Conservation (phyloP, 2,329 filamentous ascomycete species). For the Paraphoma sp. region DNA sequence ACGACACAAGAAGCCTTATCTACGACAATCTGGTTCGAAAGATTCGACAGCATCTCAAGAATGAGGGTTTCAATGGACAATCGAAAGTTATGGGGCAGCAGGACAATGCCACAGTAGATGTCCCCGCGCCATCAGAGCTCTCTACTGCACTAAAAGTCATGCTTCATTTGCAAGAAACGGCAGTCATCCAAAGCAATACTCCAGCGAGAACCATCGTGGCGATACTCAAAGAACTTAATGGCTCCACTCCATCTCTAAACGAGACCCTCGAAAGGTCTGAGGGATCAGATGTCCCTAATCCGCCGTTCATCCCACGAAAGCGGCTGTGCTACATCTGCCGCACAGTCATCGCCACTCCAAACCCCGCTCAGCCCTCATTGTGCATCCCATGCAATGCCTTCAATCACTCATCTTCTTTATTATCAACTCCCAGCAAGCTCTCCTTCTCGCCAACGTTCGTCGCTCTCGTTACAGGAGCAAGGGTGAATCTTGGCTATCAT, state of each 20-base stretch:
- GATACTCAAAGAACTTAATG: constrained; percentile 1
- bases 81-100: background rate
- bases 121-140: constrained; percentile 4
- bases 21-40: constrained; percentile 3
- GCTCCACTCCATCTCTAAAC: background rate
- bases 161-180: constrained; percentile 5
- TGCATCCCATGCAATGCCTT: constrained; percentile 15
- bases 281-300: background rate
- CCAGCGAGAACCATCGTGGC: background rate
- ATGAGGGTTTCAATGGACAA: background rate
- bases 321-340: constrained; percentile 16
- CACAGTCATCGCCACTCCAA: constrained; percentile 1
- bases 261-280: no score
- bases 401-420: constrained; percentile 10
- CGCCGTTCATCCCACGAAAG: constrained; percentile 6
- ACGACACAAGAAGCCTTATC: constrained; percentile 2
- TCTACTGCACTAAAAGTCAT: constrained; percentile 7
- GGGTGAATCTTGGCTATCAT: constrained; percentile 18
- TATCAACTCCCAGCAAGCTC: constrained; percentile 9
- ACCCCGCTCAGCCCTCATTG: constrained; percentile 9
- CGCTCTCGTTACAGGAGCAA: constrained; percentile 16
- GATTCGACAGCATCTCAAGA: background rate
- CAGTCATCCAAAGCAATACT: constrained; percentile 5
- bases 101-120: background rate
- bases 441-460: constrained; percentile 7